These are phyloP conservation scores for Escovopsis weberi DNA, from an alignment of 2,329 filamentous ascomycete species.

Conservation along the genomic window DNA sequence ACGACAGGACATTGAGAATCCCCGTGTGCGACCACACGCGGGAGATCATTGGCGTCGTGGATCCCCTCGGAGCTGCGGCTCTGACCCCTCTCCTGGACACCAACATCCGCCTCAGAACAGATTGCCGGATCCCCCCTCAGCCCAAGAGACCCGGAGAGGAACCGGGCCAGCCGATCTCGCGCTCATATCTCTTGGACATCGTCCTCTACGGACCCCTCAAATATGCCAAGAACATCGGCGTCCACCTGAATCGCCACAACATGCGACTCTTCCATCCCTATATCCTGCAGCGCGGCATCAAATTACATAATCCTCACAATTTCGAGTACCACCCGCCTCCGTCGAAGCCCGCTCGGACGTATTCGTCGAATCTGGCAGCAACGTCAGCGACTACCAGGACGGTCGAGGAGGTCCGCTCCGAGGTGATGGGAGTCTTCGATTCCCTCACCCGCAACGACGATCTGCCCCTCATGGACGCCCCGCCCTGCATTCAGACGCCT, in stretches of 20 bases:
- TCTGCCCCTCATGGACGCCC: constrained; percentile 58
- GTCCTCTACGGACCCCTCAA: constrained; percentile 68
- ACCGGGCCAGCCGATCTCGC: constrained; percentile 47
- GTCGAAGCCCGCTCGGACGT: constrained; percentile 13
- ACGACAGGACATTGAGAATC: constrained; percentile 45
- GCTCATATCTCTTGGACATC: constrained; percentile 49
- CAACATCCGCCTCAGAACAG: constrained; percentile 49
- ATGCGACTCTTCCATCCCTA: constrained; percentile 54
- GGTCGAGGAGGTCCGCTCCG: constrained; percentile 72
- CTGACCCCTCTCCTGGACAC: constrained; percentile 63
- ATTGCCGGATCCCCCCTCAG: constrained; percentile 55
- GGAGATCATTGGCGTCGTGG: constrained; percentile 61
- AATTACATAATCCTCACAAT: constrained; percentile 64
- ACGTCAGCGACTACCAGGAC: constrained; percentile 37
- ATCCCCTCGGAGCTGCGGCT: constrained; percentile 48
- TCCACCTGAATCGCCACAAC: constrained; percentile 45
- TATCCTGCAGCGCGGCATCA: constrained; percentile 51
- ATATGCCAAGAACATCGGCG: constrained; percentile 50
- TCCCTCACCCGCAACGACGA: constrained; percentile 62
- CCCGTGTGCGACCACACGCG: constrained; percentile 59
- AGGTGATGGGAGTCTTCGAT: constrained; percentile 80
- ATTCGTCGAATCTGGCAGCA: constrained; percentile 12
- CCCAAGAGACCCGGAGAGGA: constrained; percentile 48
- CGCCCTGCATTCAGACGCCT: constrained; percentile 44
- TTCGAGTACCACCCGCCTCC: constrained; percentile 30